A percentile compares a stretch with the other conserved stretches of the same genome.
Conservation (phyloP, 352 stramenopile species). For the Pythium scleroteichum region DNA sequence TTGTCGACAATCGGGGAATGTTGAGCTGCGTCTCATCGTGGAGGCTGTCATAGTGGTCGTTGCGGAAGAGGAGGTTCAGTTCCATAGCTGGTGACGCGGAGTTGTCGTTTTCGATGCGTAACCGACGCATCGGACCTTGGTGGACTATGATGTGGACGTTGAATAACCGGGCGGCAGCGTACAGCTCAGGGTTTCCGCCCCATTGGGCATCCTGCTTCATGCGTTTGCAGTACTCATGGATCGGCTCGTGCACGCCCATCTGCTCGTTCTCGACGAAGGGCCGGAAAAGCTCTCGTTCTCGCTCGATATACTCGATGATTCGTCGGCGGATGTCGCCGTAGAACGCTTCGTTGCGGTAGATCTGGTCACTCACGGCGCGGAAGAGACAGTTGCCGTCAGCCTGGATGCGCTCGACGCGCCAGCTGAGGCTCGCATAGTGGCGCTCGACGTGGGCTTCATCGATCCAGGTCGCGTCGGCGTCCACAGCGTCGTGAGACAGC, state of each 20-base stretch:
- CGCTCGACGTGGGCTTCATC: conserved; percentile 27
- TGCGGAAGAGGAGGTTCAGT: conserved; percentile 64
- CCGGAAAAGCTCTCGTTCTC: conserved; percentile 67
- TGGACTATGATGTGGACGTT: conserved; percentile 78
- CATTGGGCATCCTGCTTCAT: conserved; percentile 79
- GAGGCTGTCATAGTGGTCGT: conserved; percentile 85
- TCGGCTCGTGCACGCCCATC: conserved; percentile 45
- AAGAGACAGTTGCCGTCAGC: conserved; percentile 87
- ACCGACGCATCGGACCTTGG: conserved; percentile 54
- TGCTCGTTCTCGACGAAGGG: conserved; percentile 88
- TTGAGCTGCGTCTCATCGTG: conserved; percentile 27
- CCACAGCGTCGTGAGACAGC: conserved; percentile 22
- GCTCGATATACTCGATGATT: conserved; percentile 67
- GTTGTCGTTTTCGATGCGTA: conserved; percentile 60
- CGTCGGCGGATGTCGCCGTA: conserved; percentile 66
- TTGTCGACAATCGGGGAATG: conserved; percentile 16
- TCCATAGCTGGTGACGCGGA: conserved; percentile 40
- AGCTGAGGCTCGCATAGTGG: conserved; percentile 17
- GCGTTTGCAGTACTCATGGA: conserved; percentile 60
- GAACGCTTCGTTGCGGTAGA: conserved; percentile 66
- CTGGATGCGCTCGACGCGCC: conserved; percentile 43
- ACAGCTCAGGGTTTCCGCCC: conserved; percentile 82
- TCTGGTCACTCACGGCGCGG: conserved; percentile 67
- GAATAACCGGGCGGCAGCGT: conserved; percentile 69
- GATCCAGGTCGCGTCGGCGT: conserved; percentile 32